These are phyloP conservation scores for Metarhizium album DNA, from an alignment of 2,329 filamentous ascomycete genomes.

Conservation along the genomic window DNA sequence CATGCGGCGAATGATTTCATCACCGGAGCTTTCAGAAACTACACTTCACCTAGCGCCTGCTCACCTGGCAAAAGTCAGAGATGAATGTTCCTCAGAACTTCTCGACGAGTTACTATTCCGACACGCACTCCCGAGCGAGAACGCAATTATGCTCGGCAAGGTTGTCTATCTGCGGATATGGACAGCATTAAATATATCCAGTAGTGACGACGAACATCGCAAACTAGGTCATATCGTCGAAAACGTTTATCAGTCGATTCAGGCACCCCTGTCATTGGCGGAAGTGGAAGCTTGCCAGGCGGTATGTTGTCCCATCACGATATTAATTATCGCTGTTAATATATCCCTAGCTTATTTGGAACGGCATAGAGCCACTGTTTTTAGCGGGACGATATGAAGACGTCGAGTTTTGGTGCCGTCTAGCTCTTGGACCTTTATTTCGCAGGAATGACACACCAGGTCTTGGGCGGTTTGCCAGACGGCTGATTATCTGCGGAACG, in stretches of 20 bases:
- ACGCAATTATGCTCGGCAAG: constrained; percentile 55
- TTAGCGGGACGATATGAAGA: constrained; percentile 38
- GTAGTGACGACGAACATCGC: constrained; percentile 15
- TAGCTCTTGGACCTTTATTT: constrained; percentile 60
- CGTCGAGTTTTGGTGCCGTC: constrained; percentile 59
- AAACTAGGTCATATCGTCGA: constrained; percentile 17
- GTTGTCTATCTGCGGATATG: constrained; percentile 57
- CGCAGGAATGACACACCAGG: constrained; percentile 54
- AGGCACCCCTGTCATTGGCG: constrained; percentile 40
- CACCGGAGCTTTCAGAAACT: constrained; percentile 46
- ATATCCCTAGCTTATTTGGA: constrained; percentile 66
- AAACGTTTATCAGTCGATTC: constrained; percentile 31
- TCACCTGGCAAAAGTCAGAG: constrained; percentile 55
- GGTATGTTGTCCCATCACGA: constrained; percentile 27
- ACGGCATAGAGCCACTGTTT: constrained; percentile 53
- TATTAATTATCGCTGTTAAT: constrained; percentile 7
- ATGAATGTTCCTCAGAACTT: constrained; percentile 34
- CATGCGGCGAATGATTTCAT: constrained; percentile 50
- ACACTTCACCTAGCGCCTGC: constrained; percentile 58
- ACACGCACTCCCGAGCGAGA: constrained; percentile 40
- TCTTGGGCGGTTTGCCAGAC: constrained; percentile 58
- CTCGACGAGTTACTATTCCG: constrained; percentile 54
- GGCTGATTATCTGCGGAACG: constrained; percentile 60
- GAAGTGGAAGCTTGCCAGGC: constrained; percentile 59
- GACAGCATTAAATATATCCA: constrained; percentile 42